Percentiles rank a stretch among this genome's conserved stretches.
Evolutionary conservation across 1,284 basidiomycete genomes (phyloP).

Genomic region (Agaricales sp.): DNA sequence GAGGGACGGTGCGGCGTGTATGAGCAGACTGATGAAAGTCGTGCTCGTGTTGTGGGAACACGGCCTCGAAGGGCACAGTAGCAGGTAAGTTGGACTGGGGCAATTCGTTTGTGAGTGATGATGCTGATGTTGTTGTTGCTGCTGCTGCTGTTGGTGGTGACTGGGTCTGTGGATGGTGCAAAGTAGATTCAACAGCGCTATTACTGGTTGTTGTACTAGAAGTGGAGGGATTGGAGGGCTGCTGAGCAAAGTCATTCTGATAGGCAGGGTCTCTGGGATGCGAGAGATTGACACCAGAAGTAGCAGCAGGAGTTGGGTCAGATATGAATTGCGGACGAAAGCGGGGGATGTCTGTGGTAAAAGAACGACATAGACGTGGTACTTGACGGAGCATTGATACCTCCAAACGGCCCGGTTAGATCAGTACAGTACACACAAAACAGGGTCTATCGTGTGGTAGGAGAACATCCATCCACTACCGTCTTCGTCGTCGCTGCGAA

Average conservation of each 20-base stretch:
- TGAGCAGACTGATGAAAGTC: neutral
- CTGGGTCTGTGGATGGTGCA: too few species aligned
- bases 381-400: too few species aligned
- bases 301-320: neutral
- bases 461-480: too few species aligned
- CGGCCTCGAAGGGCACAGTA: neutral
- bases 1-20: slow-evolving; percentile 31
- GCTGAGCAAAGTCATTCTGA: too few species aligned
- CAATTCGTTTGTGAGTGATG: neutral
- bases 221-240: too few species aligned
- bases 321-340: neutral
- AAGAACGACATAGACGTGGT: neutral
- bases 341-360: neutral
- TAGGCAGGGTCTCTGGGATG: neutral
- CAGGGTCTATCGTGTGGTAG: too few species aligned
- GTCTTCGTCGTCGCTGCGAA: neutral
- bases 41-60: neutral
- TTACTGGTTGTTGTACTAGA: too few species aligned
- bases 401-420: too few species aligned
- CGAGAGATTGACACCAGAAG: neutral
- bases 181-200: too few species aligned
- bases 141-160: too few species aligned
- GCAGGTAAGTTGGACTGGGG: neutral
- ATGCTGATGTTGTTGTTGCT: too few species aligned
- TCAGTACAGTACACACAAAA: too few species aligned